Evolutionary conservation across 2,329 filamentous ascomycete species (phyloP).

Genomic region (Scytalidium sp.): DNA sequence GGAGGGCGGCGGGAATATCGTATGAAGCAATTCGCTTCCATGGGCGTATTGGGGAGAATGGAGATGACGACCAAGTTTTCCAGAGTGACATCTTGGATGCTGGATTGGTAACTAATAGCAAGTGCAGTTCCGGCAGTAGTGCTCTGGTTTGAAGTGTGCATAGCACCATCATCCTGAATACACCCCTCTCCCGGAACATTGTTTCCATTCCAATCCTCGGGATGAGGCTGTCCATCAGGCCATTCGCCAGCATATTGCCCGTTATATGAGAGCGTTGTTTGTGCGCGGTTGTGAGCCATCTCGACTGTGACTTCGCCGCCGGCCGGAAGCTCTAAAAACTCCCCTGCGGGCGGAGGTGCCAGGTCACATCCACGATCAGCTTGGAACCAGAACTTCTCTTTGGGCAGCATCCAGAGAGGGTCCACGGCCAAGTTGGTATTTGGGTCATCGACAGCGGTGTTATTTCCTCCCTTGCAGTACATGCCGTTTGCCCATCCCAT

Average conservation of each 20-base stretch:
- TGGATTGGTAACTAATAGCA: conserved; percentile 47
- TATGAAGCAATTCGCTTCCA: conserved; percentile 35
- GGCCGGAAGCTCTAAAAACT: conserved; percentile 44
- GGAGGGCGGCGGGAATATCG: conserved; percentile 31
- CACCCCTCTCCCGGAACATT: conserved; percentile 29
- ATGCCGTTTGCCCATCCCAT: conserved; percentile 5
- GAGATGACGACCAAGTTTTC: conserved; percentile 51
- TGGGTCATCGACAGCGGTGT: conserved; percentile 28
- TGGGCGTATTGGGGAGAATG: conserved; percentile 29
- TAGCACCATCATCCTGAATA: conserved; percentile 34
- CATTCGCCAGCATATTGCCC: conserved; percentile 37
- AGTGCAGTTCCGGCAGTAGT: conserved; percentile 44
- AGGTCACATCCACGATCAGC: conserved; percentile 43
- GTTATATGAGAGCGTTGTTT: conserved; percentile 43
- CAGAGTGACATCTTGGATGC: conserved; percentile 44
- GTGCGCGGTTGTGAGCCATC: conserved; percentile 46
- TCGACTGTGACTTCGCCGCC: conserved; percentile 46
- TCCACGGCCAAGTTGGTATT: conserved; percentile 45
- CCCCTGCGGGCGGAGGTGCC: conserved; percentile 31
- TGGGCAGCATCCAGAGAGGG: conserved; percentile 42
- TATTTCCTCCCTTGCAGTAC: conserved; percentile 19
- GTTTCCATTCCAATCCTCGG: conserved; percentile 37
- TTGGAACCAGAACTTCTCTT: conserved; percentile 49
- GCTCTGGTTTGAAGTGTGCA: conserved; percentile 43
- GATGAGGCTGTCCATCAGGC: conserved; percentile 44